Base-by-base conservation (phyloP, 139 green algal species). In the Pedinophyceae sp. region DNA sequence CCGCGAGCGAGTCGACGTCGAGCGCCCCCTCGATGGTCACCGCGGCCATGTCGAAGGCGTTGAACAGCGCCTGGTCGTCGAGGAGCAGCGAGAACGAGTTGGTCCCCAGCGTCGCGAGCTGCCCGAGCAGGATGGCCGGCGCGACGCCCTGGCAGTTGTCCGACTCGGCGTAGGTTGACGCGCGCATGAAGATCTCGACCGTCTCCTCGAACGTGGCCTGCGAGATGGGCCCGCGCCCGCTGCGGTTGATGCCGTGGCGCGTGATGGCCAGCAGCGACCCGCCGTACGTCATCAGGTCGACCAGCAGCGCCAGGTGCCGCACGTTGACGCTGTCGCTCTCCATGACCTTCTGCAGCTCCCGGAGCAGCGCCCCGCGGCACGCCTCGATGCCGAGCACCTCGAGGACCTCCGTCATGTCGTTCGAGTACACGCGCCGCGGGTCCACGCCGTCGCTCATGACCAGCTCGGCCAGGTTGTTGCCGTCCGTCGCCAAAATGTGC, bases 161-260 rank as follows among this genome's bases (percentile, higher is more conserved):
- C 2, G 50, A 59, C 75, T 94, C 85, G 2, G 66, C 65, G 65
- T 75, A 87, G n/a, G 64, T 70, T 1, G 76, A 73, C 3, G 84
- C 87, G 41, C 88, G 76, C 59, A 89, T 80, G 29, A 99, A 70
- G 56, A 99, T 95, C 58, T 99, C 92, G 16, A 94, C 87, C 10
- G 92, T 97, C 84, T 99, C 91, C 74, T 99, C 92, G 65, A 99
- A 99, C 54, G 73, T 88, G 63, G 81, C 93, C 60, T 93, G 84
- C 66, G 89, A 84, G 49, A 97, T 69, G 16, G 73, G 91, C 67
- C 85, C 65, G 66, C 78, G 78, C 30, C 94, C 91, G 6, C 70
- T 82, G 51, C 89, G 77, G 79, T 99, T 99, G 83, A 99, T 97
- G 57, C 92, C 92, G 60, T 99, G 91, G 28, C 92, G 77, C 3